These are phyloP conservation scores for Neofusicoccum umdonicola DNA, from an alignment of 2,329 filamentous ascomycete genomes.

Conservation along the genomic window DNA sequence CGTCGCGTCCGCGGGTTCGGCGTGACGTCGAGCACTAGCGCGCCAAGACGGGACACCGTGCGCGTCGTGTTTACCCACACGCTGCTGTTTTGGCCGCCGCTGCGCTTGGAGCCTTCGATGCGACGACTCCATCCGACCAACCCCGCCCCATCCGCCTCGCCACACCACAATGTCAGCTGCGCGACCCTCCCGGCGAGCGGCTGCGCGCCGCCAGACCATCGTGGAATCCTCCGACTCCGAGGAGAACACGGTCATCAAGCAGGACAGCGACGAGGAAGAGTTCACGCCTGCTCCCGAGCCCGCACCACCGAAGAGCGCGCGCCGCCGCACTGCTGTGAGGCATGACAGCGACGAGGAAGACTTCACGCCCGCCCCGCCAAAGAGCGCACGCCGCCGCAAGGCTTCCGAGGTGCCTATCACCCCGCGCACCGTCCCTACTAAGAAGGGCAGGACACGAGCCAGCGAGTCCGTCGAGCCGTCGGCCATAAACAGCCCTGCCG, in stretches of 20 bases:
- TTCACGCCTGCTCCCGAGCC: conserved; percentile 69
- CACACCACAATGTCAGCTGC: conserved; percentile 22
- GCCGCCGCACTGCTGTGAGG: conserved; percentile 58
- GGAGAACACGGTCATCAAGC: conserved; percentile 58
- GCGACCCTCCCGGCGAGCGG: conserved; percentile 59
- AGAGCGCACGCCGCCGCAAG: conserved; percentile 30
- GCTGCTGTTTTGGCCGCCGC: not conserved
- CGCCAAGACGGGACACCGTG: conserved; percentile 10
- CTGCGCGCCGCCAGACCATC: conserved; percentile 63
- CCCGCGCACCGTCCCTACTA: conserved; percentile 37
- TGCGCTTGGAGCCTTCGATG: not conserved
- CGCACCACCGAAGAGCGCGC: conserved; percentile 53
- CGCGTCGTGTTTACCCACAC: not conserved
- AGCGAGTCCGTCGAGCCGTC: conserved; percentile 58
- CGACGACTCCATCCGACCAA: not conserved
- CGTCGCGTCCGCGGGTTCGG: not conserved
- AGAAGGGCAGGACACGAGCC: conserved; percentile 46
- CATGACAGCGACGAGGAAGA: conserved; percentile 70
- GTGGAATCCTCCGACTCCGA: conserved; percentile 77
- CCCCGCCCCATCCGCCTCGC: not conserved
- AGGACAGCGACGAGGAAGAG: conserved; percentile 69
- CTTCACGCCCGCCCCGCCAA: conserved; percentile 68
- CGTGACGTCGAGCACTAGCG: not conserved
- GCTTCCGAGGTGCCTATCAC: conserved; percentile 51
- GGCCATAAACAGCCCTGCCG: conserved; percentile 56